Base-by-base conservation (phyloP, 805 yeast species). In the Phaffomyces thermotolerans region DNA sequence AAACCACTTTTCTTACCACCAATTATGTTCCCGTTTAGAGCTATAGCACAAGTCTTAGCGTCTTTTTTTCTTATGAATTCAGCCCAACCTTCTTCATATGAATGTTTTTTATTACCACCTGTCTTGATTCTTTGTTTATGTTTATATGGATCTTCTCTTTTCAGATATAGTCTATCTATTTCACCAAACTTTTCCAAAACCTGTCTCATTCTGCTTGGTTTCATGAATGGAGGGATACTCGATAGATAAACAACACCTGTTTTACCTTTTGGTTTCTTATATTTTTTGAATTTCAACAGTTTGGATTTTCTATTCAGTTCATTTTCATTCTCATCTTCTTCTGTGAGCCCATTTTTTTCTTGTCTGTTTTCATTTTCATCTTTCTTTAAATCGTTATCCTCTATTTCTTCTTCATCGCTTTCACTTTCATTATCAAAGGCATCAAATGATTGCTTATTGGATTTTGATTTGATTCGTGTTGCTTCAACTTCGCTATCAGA, bases 161-260 rank as follows among this genome's bases (percentile, higher is more conserved):
- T 84, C 49, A 93, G 65, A 59, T 84, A 93, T 7, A 93, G 67
- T 50, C 98, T 71, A 54, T 87, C 95, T n/a, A 91, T 73, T 46
- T 78, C 79, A 10, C 99, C 99, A 65, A 91, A 93, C 48, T 87
- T 70, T 4, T 80, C 63, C 30, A 93, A 67, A 12, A 93, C 75
- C 41, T 89, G 93, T 54, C 95, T 74, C 65, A 93, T 69, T 60
- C 89, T 93, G 2, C 83, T 78, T 1, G 99, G 98, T 60, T 90
- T 90, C 99, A 93, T 93, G 59, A 84, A 93, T 23, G 99, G 99
- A 0, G 99, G 99, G 9, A 93, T 76, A 40, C 82, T 76, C 0
- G 97, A 89, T 3, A 93, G 63, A 54, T 93, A 93, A n/a, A 95
- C 82, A 2, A 93, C 96, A 6, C 99, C 99, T 0, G 96, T 81